A percentile compares a stretch with the other conserved stretches of the same genome.
Conservation (phyloP, 176 grass and related monocot genomes). For the Carex scoparia region DNA sequence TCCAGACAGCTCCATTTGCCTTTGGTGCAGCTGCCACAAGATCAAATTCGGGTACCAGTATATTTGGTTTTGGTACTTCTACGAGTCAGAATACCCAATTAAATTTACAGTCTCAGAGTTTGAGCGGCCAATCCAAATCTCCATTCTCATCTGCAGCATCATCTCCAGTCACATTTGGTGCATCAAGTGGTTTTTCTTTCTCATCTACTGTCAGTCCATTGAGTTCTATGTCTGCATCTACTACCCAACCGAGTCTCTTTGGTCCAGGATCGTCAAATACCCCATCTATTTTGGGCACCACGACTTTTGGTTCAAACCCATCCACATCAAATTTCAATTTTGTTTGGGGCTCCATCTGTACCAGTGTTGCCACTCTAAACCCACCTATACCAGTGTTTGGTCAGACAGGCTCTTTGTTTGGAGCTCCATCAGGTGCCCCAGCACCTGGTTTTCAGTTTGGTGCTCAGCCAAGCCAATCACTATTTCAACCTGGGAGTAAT, state of each 20-base stretch:
- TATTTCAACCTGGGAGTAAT: constrained; percentile 5
- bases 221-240: background rate
- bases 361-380: background rate
- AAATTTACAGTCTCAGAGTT: constrained; percentile 9
- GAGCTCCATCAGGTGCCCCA: background rate
- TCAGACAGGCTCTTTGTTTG: background rate
- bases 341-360: background rate
- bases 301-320: constrained; percentile 9
- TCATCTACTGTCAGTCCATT: constrained; percentile 3
- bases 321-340: constrained; percentile 1
- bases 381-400: constrained; percentile 17
- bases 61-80: constrained; percentile 21
- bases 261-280: constrained; percentile 1
- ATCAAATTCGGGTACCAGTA: background rate
- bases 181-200: constrained; percentile 22
- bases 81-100: constrained; percentile 16
- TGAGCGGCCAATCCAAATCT: constrained; percentile 11
- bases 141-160: constrained; percentile 20
- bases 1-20: background rate
- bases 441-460: constrained; percentile 18
- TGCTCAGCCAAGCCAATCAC: constrained; percentile 7
- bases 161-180: constrained; percentile 14
- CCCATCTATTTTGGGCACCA: constrained; percentile 7
- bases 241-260: constrained; percentile 1
- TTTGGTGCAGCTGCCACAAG: constrained; percentile 11